Percentiles rank a stretch among this genome's conserved stretches.
Conservation (phyloP, 768 basidiomycete species). For the Trametes coccinea region DNA sequence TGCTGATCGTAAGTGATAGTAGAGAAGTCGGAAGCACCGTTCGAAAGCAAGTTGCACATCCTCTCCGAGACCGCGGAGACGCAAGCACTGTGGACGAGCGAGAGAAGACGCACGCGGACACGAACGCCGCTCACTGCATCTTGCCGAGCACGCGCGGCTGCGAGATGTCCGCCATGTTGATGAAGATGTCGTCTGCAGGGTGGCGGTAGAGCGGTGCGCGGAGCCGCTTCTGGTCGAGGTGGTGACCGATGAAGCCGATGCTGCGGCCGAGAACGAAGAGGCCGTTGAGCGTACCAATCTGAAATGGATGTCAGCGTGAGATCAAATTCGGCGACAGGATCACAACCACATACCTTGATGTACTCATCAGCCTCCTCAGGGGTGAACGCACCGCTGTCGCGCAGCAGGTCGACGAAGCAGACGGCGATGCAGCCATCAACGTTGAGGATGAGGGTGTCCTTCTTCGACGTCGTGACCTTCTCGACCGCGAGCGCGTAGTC, state of each 20-base stretch:
- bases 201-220: slow-evolving; percentile 92
- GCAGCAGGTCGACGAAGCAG: slow-evolving; percentile 93
- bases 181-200: slow-evolving; percentile 94
- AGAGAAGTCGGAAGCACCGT: background rate
- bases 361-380: slow-evolving; percentile 97
- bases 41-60: background rate
- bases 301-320: slow-evolving; percentile 3
- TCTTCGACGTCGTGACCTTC: slow-evolving; percentile 97
- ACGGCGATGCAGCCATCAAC: slow-evolving; percentile 96
- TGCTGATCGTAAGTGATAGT: background rate
- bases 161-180: slow-evolving; percentile 85
- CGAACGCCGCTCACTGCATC: slow-evolving; percentile 24
- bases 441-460: slow-evolving; percentile 96
- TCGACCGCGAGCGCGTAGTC: slow-evolving; percentile 97
- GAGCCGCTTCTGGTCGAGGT: slow-evolving; percentile 95
- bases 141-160: slow-evolving; percentile 77
- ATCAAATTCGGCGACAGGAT: background rate
- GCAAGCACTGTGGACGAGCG: slow-evolving; percentile 1
- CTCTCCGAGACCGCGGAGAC: background rate
- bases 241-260: slow-evolving; percentile 97
- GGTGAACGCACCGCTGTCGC: slow-evolving; percentile 92
- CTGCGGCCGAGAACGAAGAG: slow-evolving; percentile 96
- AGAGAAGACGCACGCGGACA: slow-evolving; percentile 1
- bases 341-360: slow-evolving; percentile 59
- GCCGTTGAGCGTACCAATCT: slow-evolving; percentile 92